phyloP scores from a whole-genome alignment of 2,329 filamentous ascomycete species.

The Aspergillus sojae region DNA sequence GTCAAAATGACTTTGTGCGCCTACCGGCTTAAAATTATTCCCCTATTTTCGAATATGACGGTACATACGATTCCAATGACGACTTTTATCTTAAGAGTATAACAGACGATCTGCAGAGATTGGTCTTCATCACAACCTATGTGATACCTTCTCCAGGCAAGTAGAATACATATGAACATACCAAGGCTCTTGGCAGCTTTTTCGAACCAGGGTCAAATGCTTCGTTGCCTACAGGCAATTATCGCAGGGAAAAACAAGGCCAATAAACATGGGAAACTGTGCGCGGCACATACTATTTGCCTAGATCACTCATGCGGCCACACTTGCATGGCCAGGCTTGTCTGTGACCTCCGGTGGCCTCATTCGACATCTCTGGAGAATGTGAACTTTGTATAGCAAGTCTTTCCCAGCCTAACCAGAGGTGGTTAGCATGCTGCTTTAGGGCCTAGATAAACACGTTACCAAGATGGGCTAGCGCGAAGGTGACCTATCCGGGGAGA shows the following conservation, averaged over 20 bases:
- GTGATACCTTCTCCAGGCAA: neutral
- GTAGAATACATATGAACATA: neutral
- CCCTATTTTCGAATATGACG: neutral
- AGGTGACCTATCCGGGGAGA: slow-evolving; percentile 11
- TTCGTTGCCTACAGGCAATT: neutral
- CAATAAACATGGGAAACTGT: neutral
- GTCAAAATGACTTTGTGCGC: neutral
- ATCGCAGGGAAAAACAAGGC: neutral
- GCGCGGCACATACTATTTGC: neutral
- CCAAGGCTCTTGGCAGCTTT: neutral
- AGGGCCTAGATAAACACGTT: slow-evolving; percentile 15
- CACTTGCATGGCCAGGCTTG: slow-evolving; percentile 8
- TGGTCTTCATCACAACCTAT: neutral
- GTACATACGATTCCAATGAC: neutral
- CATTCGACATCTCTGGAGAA: neutral
- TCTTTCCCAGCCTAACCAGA: neutral
- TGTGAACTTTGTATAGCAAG: neutral
- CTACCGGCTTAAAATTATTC: neutral
- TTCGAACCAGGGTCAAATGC: neutral
- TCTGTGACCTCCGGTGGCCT: neutral
- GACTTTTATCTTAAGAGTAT: neutral
- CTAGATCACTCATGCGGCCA: neutral
- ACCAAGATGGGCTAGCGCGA: slow-evolving; percentile 6
- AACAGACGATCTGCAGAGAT: neutral
- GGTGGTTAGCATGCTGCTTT: neutral